Evolutionary conservation across 1,284 basidiomycete genomes (phyloP).

Genomic region (Mycosarcoma maydis): DNA sequence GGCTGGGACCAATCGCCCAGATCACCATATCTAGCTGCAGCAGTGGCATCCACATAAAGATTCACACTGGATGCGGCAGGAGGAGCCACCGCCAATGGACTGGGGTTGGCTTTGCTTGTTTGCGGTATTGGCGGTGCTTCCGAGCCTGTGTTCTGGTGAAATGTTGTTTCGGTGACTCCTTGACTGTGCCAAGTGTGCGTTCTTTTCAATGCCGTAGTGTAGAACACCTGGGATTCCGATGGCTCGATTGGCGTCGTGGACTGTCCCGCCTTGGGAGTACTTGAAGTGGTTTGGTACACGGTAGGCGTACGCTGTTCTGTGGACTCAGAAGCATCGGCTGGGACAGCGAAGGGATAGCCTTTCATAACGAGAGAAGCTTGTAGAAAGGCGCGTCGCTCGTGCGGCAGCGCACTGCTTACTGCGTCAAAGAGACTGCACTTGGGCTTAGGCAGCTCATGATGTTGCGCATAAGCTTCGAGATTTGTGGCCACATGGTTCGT

Average conservation of each 20-base stretch:
- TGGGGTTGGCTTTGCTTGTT: no score
- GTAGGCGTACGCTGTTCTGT: neutral
- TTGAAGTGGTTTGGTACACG: neutral
- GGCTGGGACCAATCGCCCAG: conserved; percentile 23
- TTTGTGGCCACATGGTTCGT: neutral
- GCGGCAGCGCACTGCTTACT: conserved; percentile 29
- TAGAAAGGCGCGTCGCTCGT: conserved; percentile 26
- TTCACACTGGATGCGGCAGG: neutral
- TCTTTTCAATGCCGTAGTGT: neutral
- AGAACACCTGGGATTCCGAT: no score
- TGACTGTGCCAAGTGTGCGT: neutral
- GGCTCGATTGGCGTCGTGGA: no score
- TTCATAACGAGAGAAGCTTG: conserved; percentile 20
- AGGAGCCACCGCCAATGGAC: neutral
- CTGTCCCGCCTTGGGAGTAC: neutral
- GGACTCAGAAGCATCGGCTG: neutral
- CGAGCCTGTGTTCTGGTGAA: no score
- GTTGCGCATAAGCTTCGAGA: neutral
- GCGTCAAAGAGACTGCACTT: conserved; percentile 19
- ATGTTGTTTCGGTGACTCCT: no score
- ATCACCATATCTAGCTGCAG: neutral
- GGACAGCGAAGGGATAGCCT: neutral
- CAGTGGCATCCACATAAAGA: conserved; percentile 1
- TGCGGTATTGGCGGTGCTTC: no score
- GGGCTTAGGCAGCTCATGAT: neutral